phyloP scores from a whole-genome alignment of 345 rosid species.

The Linum lewisii region DNA sequence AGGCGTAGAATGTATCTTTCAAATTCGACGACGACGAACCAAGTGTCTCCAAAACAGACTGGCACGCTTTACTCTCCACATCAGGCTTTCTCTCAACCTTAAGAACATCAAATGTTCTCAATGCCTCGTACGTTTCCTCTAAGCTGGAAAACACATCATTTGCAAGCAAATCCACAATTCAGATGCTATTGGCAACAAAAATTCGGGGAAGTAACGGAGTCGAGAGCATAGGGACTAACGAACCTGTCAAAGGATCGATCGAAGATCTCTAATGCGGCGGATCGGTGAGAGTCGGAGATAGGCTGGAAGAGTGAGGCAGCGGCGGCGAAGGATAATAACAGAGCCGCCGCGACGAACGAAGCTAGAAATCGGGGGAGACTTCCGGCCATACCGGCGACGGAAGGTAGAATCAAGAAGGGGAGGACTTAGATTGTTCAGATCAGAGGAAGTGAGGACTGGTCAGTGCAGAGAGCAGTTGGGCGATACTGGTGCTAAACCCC shows the following conservation, averaged over 20 bases:
- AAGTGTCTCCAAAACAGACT: slow-evolving; percentile 34
- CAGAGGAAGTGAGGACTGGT: background rate
- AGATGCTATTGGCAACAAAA: background rate
- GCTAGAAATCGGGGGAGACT: slow-evolving; percentile 33
- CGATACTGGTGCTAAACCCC: background rate
- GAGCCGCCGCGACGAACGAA: slow-evolving; percentile 24
- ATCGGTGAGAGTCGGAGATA: slow-evolving; percentile 80
- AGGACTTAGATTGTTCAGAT: background rate
- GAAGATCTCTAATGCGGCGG: slow-evolving; percentile 78
- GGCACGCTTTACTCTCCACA: slow-evolving; percentile 38
- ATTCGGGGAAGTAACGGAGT: background rate
- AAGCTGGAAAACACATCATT: slow-evolving; percentile 31
- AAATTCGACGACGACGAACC: slow-evolving; percentile 46
- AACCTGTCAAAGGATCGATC: slow-evolving; percentile 76
- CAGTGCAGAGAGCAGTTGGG: background rate
- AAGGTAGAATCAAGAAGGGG: background rate
- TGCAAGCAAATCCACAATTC: background rate
- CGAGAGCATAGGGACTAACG: background rate
- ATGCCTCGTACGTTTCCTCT: slow-evolving; percentile 71
- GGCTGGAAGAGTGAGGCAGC: slow-evolving; percentile 63
- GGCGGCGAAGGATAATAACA: slow-evolving; percentile 29
- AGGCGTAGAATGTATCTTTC: slow-evolving; percentile 60
- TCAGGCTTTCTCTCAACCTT: slow-evolving; percentile 51
- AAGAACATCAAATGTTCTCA: slow-evolving; percentile 70
- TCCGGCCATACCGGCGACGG: slow-evolving; percentile 17